Evolutionary conservation across 2,329 filamentous ascomycete genomes (phyloP).

Genomic region (Calonectria hawksworthii): DNA sequence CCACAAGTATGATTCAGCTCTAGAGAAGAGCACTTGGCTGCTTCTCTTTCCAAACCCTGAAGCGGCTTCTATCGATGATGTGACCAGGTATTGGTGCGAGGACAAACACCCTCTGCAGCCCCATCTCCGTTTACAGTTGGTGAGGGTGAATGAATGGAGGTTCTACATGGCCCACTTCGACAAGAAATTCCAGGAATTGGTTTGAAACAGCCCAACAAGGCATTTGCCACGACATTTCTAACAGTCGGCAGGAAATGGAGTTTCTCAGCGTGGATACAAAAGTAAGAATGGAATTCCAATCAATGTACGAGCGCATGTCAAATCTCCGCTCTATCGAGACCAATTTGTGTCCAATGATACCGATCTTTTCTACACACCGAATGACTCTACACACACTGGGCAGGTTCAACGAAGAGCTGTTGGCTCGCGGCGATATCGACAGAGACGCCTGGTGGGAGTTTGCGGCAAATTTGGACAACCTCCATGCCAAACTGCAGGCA

Average conservation of each 20-base stretch:
- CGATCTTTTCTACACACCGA: neutral
- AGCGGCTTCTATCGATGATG: no score
- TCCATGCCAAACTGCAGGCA: neutral
- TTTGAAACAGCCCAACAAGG: neutral
- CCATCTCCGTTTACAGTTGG: neutral
- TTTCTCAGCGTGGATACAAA: neutral
- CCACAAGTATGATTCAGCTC: neutral
- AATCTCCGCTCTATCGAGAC: neutral
- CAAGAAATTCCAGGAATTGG: neutral
- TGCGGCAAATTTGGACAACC: neutral
- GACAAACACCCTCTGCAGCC: neutral
- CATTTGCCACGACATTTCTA: neutral
- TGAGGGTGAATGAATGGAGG: neutral
- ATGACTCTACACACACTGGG: neutral
- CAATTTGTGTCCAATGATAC: neutral
- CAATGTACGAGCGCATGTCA: neutral
- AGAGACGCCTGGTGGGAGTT: neutral
- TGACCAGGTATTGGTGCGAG: neutral
- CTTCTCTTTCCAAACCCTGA: neutral
- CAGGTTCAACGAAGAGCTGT: neutral
- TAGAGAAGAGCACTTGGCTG: neutral
- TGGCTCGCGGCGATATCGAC: neutral
- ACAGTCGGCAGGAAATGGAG: neutral
- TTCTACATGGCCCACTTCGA: neutral
- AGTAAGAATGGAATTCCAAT: neutral